Base-by-base conservation (phyloP, 768 basidiomycete species). In the Mycena epipterygia region DNA sequence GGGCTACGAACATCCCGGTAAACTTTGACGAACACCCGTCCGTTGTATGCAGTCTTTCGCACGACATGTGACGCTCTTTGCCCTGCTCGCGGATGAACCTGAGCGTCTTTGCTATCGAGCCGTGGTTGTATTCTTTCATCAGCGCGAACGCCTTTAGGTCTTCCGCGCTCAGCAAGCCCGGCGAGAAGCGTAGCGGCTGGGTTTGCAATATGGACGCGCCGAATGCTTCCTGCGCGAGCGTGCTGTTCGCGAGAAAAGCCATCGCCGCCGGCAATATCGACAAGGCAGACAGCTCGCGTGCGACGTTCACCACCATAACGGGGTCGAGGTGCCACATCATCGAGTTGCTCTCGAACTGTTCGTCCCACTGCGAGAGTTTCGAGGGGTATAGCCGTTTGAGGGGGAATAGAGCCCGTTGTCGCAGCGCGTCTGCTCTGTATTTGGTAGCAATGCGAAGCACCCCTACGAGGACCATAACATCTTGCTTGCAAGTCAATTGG, bases 81-180 rank as follows among this genome's bases (percentile, higher is more conserved):
- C 63, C 62, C 29, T 65, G 63, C n/a, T 72, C 71, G 25, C 71
- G 67, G n/a, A 72, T 39, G 39, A 72, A 72, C 42, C 52, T 30
- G 49, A 72, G 32, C 19, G 63, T 72, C 19, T 37, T 59, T 25
- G 71, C 67, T 16, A 72, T 72, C 19, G 58, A 68, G 0, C 1
- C 11, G 30, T 72, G 71, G 29, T 65, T 68, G 25, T 68, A 72
- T 13, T 72, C 71, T 44, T 72, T 72, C 71, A 72, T 72, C n/a
- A 65, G 14, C 27, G 71, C 29, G 46, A 65, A 68, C 27, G 51
- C 67, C 44, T 72, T 72, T 39, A 72, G 21, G 52, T 72, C 71
- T 25, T 68, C 67, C 17, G 62, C 32, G 46, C 32, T 67, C 35
- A 61, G 21, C 63, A 72, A 56, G 14, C 71, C 71, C 16, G 71